Conservation (phyloP, 1,284 basidiomycete species). For the Rhizoctonia solani region DNA sequence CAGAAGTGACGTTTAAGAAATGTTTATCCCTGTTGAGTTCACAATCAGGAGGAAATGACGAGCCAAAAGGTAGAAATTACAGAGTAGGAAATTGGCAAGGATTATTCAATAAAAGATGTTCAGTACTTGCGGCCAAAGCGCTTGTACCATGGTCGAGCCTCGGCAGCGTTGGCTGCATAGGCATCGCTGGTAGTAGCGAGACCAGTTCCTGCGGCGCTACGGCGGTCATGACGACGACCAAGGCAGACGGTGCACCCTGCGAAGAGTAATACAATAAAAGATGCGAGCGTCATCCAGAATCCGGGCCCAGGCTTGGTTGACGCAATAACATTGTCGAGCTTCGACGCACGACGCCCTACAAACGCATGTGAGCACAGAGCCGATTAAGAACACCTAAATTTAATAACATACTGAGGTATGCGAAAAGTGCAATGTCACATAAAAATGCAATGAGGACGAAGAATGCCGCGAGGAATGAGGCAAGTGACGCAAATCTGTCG, state of each 20-base stretch:
- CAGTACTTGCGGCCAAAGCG: slow-evolving; percentile 25
- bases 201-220: slow-evolving; percentile 11
- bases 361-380: slow-evolving; percentile 4
- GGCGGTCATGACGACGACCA: slow-evolving; percentile 59
- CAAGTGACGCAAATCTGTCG: slow-evolving; percentile 54
- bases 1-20: too few species aligned
- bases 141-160: neutral
- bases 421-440: slow-evolving; percentile 73
- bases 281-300: slow-evolving; percentile 75
- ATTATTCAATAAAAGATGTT: too few species aligned
- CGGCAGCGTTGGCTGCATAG: slow-evolving; percentile 16
- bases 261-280: slow-evolving; percentile 63
- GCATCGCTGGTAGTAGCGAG: slow-evolving; percentile 31
- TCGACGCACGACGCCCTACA: slow-evolving; percentile 23
- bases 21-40: too few species aligned
- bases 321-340: slow-evolving; percentile 50
- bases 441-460: slow-evolving; percentile 70
- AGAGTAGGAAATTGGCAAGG: too few species aligned
- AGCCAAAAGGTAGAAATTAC: too few species aligned
- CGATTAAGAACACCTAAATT: slow-evolving; percentile 42
- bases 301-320: slow-evolving; percentile 63
- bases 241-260: slow-evolving; percentile 71
- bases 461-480: slow-evolving; percentile 66
- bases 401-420: slow-evolving; percentile 60
- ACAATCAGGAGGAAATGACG: too few species aligned